These are phyloP conservation scores for Nicotiana attenuata DNA, from an alignment of 257 asterid species.

Conservation along the genomic window DNA sequence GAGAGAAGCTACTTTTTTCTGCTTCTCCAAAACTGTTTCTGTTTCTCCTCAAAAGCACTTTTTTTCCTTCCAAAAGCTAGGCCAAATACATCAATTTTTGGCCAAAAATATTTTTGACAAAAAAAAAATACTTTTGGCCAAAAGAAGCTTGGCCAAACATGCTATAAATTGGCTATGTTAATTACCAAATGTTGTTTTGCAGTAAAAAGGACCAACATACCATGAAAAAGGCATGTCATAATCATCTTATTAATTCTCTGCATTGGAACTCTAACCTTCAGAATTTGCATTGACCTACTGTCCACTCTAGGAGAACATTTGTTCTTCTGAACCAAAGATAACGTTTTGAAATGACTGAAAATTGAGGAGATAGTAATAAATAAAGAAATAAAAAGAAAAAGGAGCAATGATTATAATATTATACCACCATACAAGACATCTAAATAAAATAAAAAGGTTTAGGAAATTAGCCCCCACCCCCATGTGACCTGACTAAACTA, in stretches of 20 bases:
- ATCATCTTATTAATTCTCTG: background rate
- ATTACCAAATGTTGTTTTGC: background rate
- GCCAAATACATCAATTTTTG: too few species aligned
- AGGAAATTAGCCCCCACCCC: conserved; percentile 12
- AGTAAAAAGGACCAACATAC: conserved; percentile 8
- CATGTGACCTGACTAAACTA: conserved; percentile 9
- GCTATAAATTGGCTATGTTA: too few species aligned
- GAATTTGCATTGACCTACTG: background rate
- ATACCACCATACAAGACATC: background rate
- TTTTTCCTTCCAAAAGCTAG: too few species aligned
- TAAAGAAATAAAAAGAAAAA: background rate
- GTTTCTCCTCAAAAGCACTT: too few species aligned
- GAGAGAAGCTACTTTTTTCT: too few species aligned
- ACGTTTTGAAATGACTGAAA: background rate
- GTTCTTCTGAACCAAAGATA: background rate
- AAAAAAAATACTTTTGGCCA: too few species aligned
- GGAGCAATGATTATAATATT: too few species aligned
- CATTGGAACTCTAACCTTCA: conserved; percentile 5
- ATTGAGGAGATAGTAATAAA: background rate
- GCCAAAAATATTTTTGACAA: too few species aligned
- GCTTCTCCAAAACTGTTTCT: too few species aligned
- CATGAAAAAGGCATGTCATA: background rate
- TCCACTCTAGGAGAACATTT: background rate
- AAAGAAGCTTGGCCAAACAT: too few species aligned
- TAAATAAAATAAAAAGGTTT: background rate